A percentile compares a stretch with the other conserved stretches of the same genome.
Conservation (phyloP, 2,329 filamentous ascomycete genomes). For the Aspergillus tubingensis region DNA sequence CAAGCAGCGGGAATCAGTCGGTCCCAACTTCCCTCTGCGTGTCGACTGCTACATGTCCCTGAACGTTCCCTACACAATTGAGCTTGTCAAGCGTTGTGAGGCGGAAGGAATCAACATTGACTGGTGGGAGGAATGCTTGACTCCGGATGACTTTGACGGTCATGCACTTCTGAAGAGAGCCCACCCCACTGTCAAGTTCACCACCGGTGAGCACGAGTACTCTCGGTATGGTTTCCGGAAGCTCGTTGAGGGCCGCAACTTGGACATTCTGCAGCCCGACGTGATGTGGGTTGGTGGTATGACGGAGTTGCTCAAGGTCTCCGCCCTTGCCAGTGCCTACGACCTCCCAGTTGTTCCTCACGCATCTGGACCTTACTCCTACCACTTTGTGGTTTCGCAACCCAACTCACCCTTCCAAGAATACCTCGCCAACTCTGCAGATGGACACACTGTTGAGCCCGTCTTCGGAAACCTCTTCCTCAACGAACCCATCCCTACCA, state of each 20-base stretch:
- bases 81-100: conserved; percentile 79
- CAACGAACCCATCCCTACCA: conserved; percentile 84
- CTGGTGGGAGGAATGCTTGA: conserved; percentile 96
- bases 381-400: conserved; percentile 94
- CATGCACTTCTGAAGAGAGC: conserved; percentile 88
- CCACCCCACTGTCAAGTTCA: conserved; percentile 89
- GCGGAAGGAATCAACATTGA: conserved; percentile 83
- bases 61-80: conserved; percentile 89
- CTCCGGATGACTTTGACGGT: conserved; percentile 88
- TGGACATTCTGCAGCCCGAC: conserved; percentile 93
- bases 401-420: conserved; percentile 94
- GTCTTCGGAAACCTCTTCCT: conserved; percentile 90
- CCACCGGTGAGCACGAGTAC: conserved; percentile 94
- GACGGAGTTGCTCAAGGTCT: conserved; percentile 87
- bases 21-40: conserved; percentile 88
- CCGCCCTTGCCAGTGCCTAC: conserved; percentile 86
- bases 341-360: conserved; percentile 96
- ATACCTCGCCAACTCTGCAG: conserved; percentile 89
- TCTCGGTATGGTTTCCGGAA: conserved; percentile 93
- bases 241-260: conserved; percentile 84
- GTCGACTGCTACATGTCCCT: conserved; percentile 98
- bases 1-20: conserved; percentile 79
- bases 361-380: conserved; percentile 89
- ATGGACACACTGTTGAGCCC: conserved; percentile 84
- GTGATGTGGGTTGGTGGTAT: conserved; percentile 97